Percentiles rank a stretch among this genome's conserved stretches.
These are phyloP conservation scores for Alternaria gaisen DNA, from an alignment of 2,329 filamentous ascomycete genomes.

Conservation along the genomic window DNA sequence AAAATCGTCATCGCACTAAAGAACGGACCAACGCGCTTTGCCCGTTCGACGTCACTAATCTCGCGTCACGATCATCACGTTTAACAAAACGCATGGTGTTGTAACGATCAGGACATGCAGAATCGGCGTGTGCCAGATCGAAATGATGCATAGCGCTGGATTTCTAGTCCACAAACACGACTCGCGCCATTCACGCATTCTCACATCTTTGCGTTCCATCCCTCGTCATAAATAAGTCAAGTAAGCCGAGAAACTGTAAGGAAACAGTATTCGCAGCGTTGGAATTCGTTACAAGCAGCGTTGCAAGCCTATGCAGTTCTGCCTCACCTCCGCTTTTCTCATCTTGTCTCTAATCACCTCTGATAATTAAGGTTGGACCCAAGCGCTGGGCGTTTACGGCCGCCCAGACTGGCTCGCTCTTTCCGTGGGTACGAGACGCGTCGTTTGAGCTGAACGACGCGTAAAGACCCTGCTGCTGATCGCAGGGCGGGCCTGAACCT, in stretches of 20 bases:
- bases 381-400: background rate
- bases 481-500: background rate
- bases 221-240: background rate
- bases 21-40: background rate
- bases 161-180: background rate
- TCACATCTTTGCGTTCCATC: no score
- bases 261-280: background rate
- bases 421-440: background rate
- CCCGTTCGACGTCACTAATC: constrained; percentile 3
- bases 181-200: background rate
- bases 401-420: background rate
- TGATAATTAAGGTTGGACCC: no score
- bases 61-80: background rate
- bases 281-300: background rate
- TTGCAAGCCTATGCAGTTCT: background rate
- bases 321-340: background rate
- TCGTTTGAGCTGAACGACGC: no score
- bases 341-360: background rate
- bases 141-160: background rate
- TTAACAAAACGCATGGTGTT: background rate
- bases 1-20: constrained; percentile 10
- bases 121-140: background rate
- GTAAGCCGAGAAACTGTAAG: background rate
- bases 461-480: background rate
- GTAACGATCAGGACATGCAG: background rate